Conservation (phyloP, 805 yeast species). For the Metschnikowia shivogae region DNA sequence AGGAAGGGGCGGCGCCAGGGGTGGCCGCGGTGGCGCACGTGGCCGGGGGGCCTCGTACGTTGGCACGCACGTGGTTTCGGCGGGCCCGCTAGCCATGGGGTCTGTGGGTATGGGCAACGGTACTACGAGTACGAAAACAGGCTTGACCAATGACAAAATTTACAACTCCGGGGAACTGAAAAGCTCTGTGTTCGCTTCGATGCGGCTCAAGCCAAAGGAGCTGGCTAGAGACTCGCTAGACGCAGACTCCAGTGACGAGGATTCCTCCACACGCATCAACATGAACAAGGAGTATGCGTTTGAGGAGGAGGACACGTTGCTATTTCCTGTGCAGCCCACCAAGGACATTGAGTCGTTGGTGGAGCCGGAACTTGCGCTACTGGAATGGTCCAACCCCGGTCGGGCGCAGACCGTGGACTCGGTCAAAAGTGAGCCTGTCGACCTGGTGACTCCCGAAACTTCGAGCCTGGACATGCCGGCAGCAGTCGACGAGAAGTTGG, state of each 20-base stretch:
- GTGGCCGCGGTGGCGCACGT: slow-evolving; percentile 31
- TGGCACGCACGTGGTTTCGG: slow-evolving; percentile 60
- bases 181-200: slow-evolving; percentile 36
- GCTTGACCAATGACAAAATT: slow-evolving; percentile 28
- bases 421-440: slow-evolving; percentile 30
- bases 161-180: slow-evolving; percentile 42
- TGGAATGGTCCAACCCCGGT: slow-evolving; percentile 17
- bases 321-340: slow-evolving; percentile 70
- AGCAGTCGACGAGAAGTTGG: slow-evolving; percentile 25
- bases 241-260: slow-evolving; percentile 42
- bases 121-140: slow-evolving; percentile 22
- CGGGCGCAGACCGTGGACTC: slow-evolving; percentile 15
- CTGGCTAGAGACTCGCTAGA: slow-evolving; percentile 14
- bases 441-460: slow-evolving; percentile 28
- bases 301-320: slow-evolving; percentile 48
- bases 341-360: slow-evolving; percentile 35
- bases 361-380: slow-evolving; percentile 13
- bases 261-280: slow-evolving; percentile 47
- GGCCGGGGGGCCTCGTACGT: slow-evolving; percentile 39
- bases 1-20: slow-evolving; percentile 29
- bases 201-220: slow-evolving; percentile 30
- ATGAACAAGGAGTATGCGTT: slow-evolving; percentile 59
- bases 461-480: slow-evolving; percentile 6
- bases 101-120: slow-evolving; percentile 43
- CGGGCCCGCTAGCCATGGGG: slow-evolving; percentile 74